These are phyloP conservation scores for Aspergillus japonicus DNA, from an alignment of 2,329 filamentous ascomycete genomes.

Conservation along the genomic window DNA sequence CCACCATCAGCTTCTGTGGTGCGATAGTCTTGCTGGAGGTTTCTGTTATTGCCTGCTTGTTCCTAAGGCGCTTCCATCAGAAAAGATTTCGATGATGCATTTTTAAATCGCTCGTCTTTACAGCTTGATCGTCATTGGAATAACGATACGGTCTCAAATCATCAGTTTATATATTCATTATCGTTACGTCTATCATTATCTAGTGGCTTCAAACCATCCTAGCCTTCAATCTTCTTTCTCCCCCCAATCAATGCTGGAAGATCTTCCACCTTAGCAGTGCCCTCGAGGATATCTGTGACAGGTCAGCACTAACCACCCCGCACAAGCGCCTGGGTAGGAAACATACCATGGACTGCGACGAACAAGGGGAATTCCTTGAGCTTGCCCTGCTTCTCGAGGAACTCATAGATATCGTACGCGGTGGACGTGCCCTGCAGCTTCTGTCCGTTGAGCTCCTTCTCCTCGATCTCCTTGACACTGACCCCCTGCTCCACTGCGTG, in stretches of 20 bases:
- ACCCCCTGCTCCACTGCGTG: constrained; percentile 19
- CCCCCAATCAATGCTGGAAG: constrained; percentile 2
- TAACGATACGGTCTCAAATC: not conserved
- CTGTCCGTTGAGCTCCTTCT: constrained; percentile 19
- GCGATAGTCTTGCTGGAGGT: no score
- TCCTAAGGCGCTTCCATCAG: no score
- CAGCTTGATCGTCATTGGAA: no score
- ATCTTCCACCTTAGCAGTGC: constrained; percentile 3
- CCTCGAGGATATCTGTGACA: constrained; percentile 3
- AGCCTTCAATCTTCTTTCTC: not conserved
- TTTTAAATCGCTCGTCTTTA: no score
- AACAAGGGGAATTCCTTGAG: constrained; percentile 17
- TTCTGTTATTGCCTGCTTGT: no score
- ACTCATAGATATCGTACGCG: constrained; percentile 12
- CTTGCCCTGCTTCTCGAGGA: constrained; percentile 15
- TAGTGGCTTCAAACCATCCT: not conserved
- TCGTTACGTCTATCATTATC: not conserved
- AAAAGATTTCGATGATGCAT: no score
- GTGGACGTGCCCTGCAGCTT: constrained; percentile 20
- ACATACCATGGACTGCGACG: constrained; percentile 12
- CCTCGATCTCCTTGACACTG: constrained; percentile 17
- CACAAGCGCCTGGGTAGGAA: no score
- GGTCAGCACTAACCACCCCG: not conserved
- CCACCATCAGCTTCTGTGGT: no score
- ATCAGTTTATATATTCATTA: not conserved